Base-by-base conservation (phyloP, 192 early-diverging fungal genomes). In the Umbelopsis sp. region DNA sequence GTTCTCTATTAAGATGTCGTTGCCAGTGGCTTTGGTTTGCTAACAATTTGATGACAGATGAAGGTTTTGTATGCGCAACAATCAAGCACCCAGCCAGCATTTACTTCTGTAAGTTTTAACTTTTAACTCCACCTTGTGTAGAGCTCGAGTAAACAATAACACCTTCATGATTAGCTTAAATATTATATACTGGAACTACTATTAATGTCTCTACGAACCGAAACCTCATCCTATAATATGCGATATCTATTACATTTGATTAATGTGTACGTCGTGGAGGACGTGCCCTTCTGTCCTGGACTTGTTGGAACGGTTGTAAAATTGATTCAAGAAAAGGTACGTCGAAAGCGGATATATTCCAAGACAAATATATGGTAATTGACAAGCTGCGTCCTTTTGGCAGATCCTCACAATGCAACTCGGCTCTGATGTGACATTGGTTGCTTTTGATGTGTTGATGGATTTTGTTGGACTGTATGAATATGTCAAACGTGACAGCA, bases 291-390 rank as follows among this genome's bases (percentile, higher is more conserved):
- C 44, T 90, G 90, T 65, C 90, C 90, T 46, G 91, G 91, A 15
- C 72, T 93, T 33, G 85, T 89, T 13, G 84, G 84, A 12, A 80
- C 88, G 0, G 87, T 92, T 25, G 88, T 93, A 22, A 84, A 88
- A 41, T 73, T 78, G 2, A 91, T 95, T 44, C 90, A 91, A 77
- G 92, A 93, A 64, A 94, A 89, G 89, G 89, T 93, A 85, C 21
- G 18, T 23, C 18, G 10, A 1, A 10, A 27, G 22, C 48, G 83
- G 9, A 78, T 86, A 0, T 84, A 92, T 20, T 87, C 91, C 20
- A 82, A 87, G 41, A 71, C 77, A 1, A 90, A 93, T 33, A 87
- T 90, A 77, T 91, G 91, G 52, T 92, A 87, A 88, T 86, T 92
- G 80, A 21, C 8, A n/a, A 11, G 4, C 30, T 52, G 58, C 46